phyloP scores from a whole-genome alignment of 176 grass and related monocot genomes.

The Dactylis glomerata region DNA sequence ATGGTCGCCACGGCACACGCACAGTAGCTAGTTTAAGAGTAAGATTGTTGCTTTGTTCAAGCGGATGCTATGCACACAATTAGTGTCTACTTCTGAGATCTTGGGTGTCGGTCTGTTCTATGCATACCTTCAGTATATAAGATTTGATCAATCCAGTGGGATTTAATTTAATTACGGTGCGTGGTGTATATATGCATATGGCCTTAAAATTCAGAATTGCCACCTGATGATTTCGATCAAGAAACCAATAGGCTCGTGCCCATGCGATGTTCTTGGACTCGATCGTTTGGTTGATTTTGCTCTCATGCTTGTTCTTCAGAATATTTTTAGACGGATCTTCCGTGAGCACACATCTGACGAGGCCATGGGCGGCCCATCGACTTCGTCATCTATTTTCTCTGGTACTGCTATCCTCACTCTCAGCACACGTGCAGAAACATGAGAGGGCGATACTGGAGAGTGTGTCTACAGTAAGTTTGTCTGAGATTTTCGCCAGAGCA shows the following conservation, averaged over 20 bases:
- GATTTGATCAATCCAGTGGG: neutral
- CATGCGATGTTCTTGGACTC: neutral
- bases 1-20: neutral
- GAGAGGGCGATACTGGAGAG: neutral
- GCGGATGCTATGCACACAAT: neutral
- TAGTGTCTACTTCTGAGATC: no score
- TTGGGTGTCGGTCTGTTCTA: no score
- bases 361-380: neutral
- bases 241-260: neutral
- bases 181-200: neutral
- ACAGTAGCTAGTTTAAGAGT: neutral
- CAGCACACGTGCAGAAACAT: neutral
- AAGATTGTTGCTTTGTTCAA: neutral
- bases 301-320: neutral
- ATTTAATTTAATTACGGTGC: neutral
- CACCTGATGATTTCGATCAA: neutral
- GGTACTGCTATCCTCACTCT: neutral
- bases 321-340: neutral
- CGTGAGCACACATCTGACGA: no score
- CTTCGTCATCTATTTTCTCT: slow-evolving; percentile 9
- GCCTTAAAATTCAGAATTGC: no score
- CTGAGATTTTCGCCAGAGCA: no score
- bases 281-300: neutral
- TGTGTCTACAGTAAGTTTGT: no score
- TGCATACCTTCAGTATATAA: neutral